Percentiles rank a stretch among this genome's conserved stretches.
These are phyloP conservation scores for Eragrostis tef DNA, from an alignment of 202 grass and related monocot species.

Conservation along the genomic window DNA sequence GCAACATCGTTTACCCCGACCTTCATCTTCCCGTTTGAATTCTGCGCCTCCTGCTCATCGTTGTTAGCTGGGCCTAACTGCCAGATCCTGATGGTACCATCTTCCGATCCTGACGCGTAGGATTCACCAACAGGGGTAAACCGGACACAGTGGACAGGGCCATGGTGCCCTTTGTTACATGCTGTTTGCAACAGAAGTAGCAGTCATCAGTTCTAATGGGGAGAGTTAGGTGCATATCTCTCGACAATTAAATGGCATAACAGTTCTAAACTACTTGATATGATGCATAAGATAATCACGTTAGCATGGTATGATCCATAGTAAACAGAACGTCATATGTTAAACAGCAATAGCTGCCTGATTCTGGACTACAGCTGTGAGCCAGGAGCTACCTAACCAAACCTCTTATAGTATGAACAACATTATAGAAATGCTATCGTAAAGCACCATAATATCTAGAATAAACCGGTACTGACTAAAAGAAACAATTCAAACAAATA, in stretches of 20 bases:
- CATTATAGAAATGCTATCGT: neutral
- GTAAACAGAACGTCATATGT: neutral
- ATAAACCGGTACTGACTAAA: neutral
- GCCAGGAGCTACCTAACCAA: neutral
- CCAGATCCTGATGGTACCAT: conserved; percentile 83
- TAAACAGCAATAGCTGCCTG: neutral
- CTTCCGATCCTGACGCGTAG: conserved; percentile 80
- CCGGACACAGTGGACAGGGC: conserved; percentile 73
- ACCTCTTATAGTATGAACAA: neutral
- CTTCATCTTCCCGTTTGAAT: conserved; percentile 54
- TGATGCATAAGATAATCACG: neutral
- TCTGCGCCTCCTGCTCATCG: conserved; percentile 51
- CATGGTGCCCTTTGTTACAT: conserved; percentile 87
- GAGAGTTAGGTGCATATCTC: neutral
- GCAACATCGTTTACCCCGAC: conserved; percentile 52
- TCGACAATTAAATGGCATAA: neutral
- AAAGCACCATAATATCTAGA: neutral
- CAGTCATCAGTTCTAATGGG: neutral
- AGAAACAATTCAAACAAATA: neutral
- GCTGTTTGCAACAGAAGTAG: conserved; percentile 47
- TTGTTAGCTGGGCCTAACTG: conserved; percentile 50
- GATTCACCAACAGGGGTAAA: conserved; percentile 69
- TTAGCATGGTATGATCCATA: neutral
- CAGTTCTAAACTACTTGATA: neutral
- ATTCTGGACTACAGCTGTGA: neutral